Evolutionary conservation across 1,284 basidiomycete species (phyloP).

Genomic region (Cryptococcus sp.): DNA sequence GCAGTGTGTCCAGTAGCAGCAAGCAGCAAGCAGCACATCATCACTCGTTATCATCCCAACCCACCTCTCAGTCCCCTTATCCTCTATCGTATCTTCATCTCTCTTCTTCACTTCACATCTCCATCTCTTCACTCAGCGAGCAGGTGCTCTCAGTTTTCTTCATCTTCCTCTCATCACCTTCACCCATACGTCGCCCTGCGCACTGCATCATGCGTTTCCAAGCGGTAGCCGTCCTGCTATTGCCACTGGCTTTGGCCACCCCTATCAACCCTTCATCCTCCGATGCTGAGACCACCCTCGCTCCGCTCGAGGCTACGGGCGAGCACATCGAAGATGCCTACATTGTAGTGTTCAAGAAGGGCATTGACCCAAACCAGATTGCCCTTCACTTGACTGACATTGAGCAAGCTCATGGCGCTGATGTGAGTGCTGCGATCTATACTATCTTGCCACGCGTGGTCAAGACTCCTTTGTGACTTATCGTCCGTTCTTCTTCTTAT

Average conservation of each 20-base stretch:
- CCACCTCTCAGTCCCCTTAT: not conserved
- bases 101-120: conserved; percentile 1
- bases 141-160: not conserved
- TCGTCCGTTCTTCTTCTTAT: too few species aligned
- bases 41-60: conserved; percentile 2
- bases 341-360: conserved; percentile 83
- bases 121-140: not conserved
- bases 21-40: conserved; percentile 5
- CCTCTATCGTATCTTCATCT: not conserved
- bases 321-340: conserved; percentile 82
- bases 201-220: conserved; percentile 35
- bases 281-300: conserved; percentile 25
- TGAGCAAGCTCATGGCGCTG: conserved; percentile 32
- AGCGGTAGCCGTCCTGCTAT: conserved; percentile 32
- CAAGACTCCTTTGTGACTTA: not conserved
- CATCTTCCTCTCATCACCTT: conserved; percentile 1
- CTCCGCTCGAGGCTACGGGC: conserved; percentile 53
- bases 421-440: conserved; percentile 58
- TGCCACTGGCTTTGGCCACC: conserved; percentile 48
- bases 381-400: conserved; percentile 64
- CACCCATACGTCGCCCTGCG: conserved; percentile 1
- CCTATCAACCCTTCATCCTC: conserved; percentile 27
- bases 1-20: not conserved
- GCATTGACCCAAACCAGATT: conserved; percentile 61
- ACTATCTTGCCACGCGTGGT: too few species aligned